Evolutionary conservation across 257 asterid species (phyloP).

Genomic region (Ilex asprella): DNA sequence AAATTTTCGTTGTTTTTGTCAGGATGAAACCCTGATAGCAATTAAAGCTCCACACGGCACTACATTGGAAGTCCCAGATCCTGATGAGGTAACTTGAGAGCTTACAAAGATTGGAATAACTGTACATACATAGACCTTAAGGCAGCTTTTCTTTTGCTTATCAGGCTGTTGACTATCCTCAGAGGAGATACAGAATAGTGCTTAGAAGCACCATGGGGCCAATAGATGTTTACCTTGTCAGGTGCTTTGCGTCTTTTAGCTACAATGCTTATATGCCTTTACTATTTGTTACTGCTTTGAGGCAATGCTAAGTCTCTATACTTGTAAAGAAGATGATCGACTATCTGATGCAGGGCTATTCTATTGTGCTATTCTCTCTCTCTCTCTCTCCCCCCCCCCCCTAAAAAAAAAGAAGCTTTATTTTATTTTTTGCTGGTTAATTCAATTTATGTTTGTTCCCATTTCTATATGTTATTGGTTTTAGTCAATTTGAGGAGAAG

Average conservation of each 20-base stretch:
- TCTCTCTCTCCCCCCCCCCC: too few relatives aligned
- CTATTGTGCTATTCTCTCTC: too few relatives aligned
- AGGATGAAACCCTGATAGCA: slow-evolving; percentile 92
- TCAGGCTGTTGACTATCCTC: slow-evolving; percentile 89
- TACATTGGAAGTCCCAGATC: slow-evolving; percentile 92
- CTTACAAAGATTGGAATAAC: background rate
- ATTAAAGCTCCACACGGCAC: slow-evolving; percentile 97
- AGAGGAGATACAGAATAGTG: slow-evolving; percentile 77
- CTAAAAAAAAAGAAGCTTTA: background rate
- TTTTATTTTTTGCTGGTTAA: background rate
- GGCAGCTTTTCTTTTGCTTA: slow-evolving; percentile 9
- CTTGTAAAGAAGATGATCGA: background rate
- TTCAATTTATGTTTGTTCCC: slow-evolving; percentile 7
- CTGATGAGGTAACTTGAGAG: slow-evolving; percentile 61
- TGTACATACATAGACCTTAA: background rate
- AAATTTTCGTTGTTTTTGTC: slow-evolving; percentile 11
- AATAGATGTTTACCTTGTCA: slow-evolving; percentile 79
- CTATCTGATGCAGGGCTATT: background rate
- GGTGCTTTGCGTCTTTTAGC: slow-evolving; percentile 35
- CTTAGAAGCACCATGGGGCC: slow-evolving; percentile 94
- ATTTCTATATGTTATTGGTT: slow-evolving; percentile 1
- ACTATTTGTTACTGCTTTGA: background rate
- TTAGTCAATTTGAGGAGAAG: slow-evolving; percentile 78
- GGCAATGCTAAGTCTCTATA: slow-evolving; percentile 5
- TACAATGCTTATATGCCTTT: background rate